Base-by-base conservation (phyloP, 2,329 filamentous ascomycete species). In the Colletotrichum simmondsii region DNA sequence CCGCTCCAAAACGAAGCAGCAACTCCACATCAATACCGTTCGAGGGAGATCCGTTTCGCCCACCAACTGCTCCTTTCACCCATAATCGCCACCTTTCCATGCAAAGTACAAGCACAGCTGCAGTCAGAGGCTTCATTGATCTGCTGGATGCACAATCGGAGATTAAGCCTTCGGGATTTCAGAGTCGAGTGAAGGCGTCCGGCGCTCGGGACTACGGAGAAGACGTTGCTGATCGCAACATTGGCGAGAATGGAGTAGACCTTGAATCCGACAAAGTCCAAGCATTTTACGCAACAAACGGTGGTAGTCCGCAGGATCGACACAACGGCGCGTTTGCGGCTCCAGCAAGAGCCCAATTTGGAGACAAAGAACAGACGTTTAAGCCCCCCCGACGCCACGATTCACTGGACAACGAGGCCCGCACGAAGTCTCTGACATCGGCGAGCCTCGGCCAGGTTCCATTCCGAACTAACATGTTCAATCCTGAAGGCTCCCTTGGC, bases 211-310 rank as follows among this genome's bases (percentile, higher is more conserved):
- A 89, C 62, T 92, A 90, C 75, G 90, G 88, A n/a, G 91, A 93
- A 77, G 90, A 92, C 77, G 89, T 92, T 2, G 90, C 90, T 2
- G 89, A 92, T 75, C 85, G 91, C 42, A 92, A 92, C 73, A 82
- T 90, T 58, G 80, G 78, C 4, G 78, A 82, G 28, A 86, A 83
- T 26, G 76, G 77, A 2, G 42, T 79, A 46, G 75, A 83, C 64
- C 73, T 84, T 6, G 75, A 79, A 8, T 83, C 82, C 2, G 68
- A 77, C 12, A 80, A 80, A 12, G 80, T 82, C 0, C 79, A 80
- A 30, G 80, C 81, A 2, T 84, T 83, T 35, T 84, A 85, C 73
- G 76, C 81, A 14, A 57, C 74, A 42, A 72, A 71, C 19, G 26
- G 59, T 2, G 52, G 49, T 16, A 69, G 70, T 8, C 65, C 70